These are phyloP conservation scores for Trichoderma citrinoviride DNA, from an alignment of 2,329 filamentous ascomycete species.

Conservation along the genomic window DNA sequence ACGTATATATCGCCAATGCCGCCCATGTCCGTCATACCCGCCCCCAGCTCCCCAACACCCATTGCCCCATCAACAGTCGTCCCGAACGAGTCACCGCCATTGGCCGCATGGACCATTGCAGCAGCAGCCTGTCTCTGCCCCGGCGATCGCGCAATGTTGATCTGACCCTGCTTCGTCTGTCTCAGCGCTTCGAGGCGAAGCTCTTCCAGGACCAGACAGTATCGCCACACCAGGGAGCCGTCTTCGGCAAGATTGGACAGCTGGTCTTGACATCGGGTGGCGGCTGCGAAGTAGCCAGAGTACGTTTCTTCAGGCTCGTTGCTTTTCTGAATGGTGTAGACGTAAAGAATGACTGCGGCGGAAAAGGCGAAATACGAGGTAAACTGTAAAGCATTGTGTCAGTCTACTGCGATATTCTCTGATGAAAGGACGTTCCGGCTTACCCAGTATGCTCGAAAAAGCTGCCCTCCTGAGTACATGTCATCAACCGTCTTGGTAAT, in stretches of 20 bases:
- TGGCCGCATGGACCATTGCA: not conserved
- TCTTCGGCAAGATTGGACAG: constrained; percentile 9
- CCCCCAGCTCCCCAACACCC: constrained; percentile 5
- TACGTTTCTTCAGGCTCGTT: constrained; percentile 5
- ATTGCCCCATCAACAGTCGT: not conserved
- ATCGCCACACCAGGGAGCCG: not conserved
- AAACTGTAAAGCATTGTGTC: not conserved
- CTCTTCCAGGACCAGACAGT: constrained; percentile 10
- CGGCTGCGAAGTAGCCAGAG: not conserved
- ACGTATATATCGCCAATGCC: constrained; percentile 16
- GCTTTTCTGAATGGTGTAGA: constrained; percentile 17
- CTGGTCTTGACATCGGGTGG: constrained; percentile 13
- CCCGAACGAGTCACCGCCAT: not conserved
- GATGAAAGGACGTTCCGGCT: too few relatives aligned
- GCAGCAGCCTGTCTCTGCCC: not conserved
- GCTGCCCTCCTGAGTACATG: constrained; percentile 11
- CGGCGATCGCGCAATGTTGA: not conserved
- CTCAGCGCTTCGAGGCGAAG: constrained; percentile 8
- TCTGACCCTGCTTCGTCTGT: constrained; percentile 8
- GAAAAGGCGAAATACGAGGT: constrained; percentile 16
- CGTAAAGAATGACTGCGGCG: constrained; percentile 3
- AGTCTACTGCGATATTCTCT: not conserved
- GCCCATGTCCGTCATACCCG: constrained; percentile 10
- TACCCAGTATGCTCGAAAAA: constrained; percentile 17
- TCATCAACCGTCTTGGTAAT: constrained; percentile 15